Evolutionary conservation across 495 filamentous ascomycete genomes (phyloP), one percentile per base, ranked within the genome.

Genomic region (Penicillium malachiteum): DNA sequence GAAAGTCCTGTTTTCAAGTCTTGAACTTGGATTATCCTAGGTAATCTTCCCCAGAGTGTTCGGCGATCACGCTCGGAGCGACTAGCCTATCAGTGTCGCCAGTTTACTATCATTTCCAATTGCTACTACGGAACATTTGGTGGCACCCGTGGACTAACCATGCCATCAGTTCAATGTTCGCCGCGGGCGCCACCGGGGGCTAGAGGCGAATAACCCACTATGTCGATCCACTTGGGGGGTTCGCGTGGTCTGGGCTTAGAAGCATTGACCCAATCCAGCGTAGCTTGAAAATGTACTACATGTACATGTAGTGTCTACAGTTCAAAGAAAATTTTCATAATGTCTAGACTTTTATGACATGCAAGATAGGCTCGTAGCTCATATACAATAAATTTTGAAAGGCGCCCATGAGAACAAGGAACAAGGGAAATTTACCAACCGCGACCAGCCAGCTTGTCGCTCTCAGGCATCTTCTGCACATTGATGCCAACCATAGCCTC

Each of bases 401-500:
- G 37, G 37, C 40, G 47, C 43, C 45, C 40, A 53, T 60, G 57
- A 57, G 54, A 54, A 42, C 54, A 57, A 37, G 21, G 4, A 50
- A 31, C 35, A 44, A 7, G 10, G 12, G 38, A 13, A 13, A 32
- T 40, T 21, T 84, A 96, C 92, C 92, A 96, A 2, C 94, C 94
- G 55, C 94, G 77, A 52, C 84, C 84, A 13, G 93, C 89, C 80
- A 97, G 77, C 80, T 87, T 95, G 71, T 95, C 86, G 21, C 76
- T 73, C 43, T 90, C 84, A 49, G 75, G 69, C 85, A 98, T 84
- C 50, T 79, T 80, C 38, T 79, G 81, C 9, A 88, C 86, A 71
- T 90, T 98, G 54, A 96, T 86, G 8, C 94, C 94, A 21, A 96
- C 92, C 92, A 98, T 98, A 9, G 94, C 91, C 81, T 92, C 90